A percentile compares a stretch with the other conserved stretches of the same genome.
These are phyloP conservation scores for Avena eriantha DNA, from an alignment of 176 grass and related monocot genomes.

Conservation along the genomic window DNA sequence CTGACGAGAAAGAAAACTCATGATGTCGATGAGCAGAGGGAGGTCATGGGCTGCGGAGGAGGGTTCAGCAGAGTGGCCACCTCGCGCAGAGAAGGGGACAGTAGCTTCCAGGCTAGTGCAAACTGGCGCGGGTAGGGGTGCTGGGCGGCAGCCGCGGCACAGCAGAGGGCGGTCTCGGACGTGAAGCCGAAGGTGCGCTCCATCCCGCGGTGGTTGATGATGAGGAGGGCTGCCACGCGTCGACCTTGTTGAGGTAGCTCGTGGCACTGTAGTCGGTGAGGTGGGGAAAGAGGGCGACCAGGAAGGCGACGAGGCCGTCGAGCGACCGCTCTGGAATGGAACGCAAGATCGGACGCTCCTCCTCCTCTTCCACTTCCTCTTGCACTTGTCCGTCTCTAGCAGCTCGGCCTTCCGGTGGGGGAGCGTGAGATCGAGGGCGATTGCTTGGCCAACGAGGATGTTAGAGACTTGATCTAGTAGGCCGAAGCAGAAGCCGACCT, in stretches of 20 bases:
- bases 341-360: neutral
- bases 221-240: neutral
- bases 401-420: too few relatives aligned
- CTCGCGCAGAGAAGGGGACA: neutral
- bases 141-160: neutral
- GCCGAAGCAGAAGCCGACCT: too few relatives aligned
- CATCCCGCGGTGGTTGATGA: neutral
- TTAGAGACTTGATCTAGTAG: too few relatives aligned
- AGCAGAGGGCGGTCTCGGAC: neutral
- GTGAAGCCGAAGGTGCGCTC: neutral
- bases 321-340: neutral
- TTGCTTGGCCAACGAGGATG: too few relatives aligned
- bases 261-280: neutral
- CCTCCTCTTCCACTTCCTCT: neutral
- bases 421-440: too few relatives aligned
- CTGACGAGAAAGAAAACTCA: neutral
- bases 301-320: neutral
- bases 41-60: neutral
- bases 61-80: neutral
- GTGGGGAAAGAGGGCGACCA: constrained; percentile 18
- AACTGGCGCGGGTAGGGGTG: neutral
- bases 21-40: neutral
- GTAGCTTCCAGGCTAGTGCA: neutral
- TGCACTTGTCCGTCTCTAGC: neutral
- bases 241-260: neutral